Evolutionary conservation across 2,329 filamentous ascomycete species (phyloP), one percentile per base, ranked within the genome.

Genomic region (Cytospora piceicola): DNA sequence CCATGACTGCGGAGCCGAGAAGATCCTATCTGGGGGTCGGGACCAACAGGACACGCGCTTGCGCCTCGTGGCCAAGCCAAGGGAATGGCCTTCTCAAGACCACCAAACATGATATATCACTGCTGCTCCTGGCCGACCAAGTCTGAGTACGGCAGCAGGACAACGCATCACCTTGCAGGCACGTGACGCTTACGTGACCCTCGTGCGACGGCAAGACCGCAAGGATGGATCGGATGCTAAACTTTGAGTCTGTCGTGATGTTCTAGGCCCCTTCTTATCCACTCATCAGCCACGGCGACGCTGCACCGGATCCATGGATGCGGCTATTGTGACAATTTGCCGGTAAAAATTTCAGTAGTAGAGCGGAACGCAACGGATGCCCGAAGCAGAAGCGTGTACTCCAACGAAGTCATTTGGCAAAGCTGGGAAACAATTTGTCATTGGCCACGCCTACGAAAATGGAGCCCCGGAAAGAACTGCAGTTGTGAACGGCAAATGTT

Each of bases 161-260:
- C 62, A 63, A 67, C 63, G 65, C 65, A 67, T 61, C 53, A 52
- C 42, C 57, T 32, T 55, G 46, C 27, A 39, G 57, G 59, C 65
- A 67, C 65, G 65, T 67, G 65, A 67, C 61, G 58, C 34, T 57
- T 29, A 49, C 36, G n/a, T 51, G 32, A 57, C 17, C 32, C 52
- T 53, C 51, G 57, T 58, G 55, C 46, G 27, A 67, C 65, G 36
- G 46, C 30, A 46, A 55, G 27, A 46, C 53, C 36, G 14, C 53
- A 27, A 52, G 39, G 39, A 46, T 63, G 39, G 53, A 32, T 34
- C 60, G 52, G 63, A 30, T 54, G 56, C 63, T 42, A 53, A 65
- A 34, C 24, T 57, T 54, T 61, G 30, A 15, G n/a, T 14, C 29
- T 46, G 30, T 32, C 24, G 30, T 39, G 58, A 42, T 52, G 63